These are phyloP conservation scores for Basipetospora chlamydospora DNA, from an alignment of 2,329 filamentous ascomycete genomes.

Conservation along the genomic window DNA sequence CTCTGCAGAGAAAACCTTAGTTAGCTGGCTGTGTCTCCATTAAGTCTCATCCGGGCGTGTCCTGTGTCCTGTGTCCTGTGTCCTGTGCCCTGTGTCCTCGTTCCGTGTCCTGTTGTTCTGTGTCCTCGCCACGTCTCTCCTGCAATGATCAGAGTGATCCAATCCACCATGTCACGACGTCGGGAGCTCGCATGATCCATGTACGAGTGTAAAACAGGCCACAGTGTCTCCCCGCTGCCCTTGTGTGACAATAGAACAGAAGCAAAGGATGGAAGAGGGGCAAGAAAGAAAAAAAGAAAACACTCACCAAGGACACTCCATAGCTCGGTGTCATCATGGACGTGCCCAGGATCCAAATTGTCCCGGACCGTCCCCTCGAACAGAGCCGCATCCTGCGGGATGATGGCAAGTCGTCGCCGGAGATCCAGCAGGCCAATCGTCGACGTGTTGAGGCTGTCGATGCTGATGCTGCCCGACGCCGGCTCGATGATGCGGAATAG, in stretches of 20 bases:
- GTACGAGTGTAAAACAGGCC: too few species aligned
- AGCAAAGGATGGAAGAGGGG: background rate
- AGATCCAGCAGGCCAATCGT: constrained; percentile 82
- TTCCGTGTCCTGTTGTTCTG: too few species aligned
- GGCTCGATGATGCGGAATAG: constrained; percentile 95
- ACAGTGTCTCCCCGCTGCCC: too few species aligned
- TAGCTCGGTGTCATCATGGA: constrained; percentile 91
- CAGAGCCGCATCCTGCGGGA: constrained; percentile 90
- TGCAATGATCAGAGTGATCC: too few species aligned
- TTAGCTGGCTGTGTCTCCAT: too few species aligned
- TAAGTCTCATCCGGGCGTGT: too few species aligned
- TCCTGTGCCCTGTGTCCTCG: too few species aligned
- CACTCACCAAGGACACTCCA: constrained; percentile 84
- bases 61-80: too few species aligned
- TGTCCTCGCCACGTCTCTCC: too few species aligned
- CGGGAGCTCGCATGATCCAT: too few species aligned
- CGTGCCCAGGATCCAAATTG: constrained; percentile 87
- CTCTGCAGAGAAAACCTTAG: constrained; percentile 33
- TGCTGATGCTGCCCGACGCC: constrained; percentile 66
- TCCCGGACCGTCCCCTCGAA: constrained; percentile 90
- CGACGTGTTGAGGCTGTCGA: constrained; percentile 81
- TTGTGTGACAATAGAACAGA: too few species aligned
- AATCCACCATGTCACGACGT: too few species aligned
- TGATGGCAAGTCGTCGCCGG: constrained; percentile 80
- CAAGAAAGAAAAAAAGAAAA: constrained; percentile 2